Percentiles rank a stretch among this genome's conserved stretches.
Evolutionary conservation across 2,329 filamentous ascomycete genomes (phyloP).

Genomic region (Nakataea oryzae): DNA sequence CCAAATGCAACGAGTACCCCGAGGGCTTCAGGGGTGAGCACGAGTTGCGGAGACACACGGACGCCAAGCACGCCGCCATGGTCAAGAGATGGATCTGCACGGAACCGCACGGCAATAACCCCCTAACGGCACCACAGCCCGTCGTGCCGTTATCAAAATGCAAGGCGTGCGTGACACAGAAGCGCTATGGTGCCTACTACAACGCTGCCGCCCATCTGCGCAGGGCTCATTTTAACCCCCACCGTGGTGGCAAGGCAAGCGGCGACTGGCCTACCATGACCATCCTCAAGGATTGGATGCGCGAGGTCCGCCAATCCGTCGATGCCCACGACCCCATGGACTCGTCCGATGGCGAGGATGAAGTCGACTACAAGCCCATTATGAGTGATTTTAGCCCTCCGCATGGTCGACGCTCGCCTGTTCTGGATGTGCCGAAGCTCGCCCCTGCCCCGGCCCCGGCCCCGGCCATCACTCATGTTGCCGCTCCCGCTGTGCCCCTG

Average conservation of each 20-base stretch:
- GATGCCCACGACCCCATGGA: slow-evolving; percentile 33
- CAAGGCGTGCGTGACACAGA: slow-evolving; percentile 68
- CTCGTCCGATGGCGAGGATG: slow-evolving; percentile 42
- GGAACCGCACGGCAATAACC: slow-evolving; percentile 41
- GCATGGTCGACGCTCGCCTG: slow-evolving; percentile 14
- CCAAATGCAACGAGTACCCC: slow-evolving; percentile 58
- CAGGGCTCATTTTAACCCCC: slow-evolving; percentile 65
- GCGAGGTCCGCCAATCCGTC: slow-evolving; percentile 41
- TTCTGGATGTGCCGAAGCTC: slow-evolving; percentile 15
- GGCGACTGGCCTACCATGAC: slow-evolving; percentile 45
- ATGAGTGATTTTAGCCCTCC: slow-evolving; percentile 14
- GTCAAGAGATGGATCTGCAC: slow-evolving; percentile 50
- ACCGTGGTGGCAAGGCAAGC: slow-evolving; percentile 42
- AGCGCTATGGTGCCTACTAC: slow-evolving; percentile 67
- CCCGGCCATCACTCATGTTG: neutral
- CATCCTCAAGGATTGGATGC: slow-evolving; percentile 53
- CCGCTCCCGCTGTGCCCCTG: neutral
- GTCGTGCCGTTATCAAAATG: slow-evolving; percentile 57
- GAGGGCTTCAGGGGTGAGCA: slow-evolving; percentile 76
- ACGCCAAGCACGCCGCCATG: slow-evolving; percentile 48
- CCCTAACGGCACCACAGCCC: slow-evolving; percentile 46
- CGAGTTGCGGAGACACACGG: slow-evolving; percentile 62
- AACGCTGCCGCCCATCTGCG: slow-evolving; percentile 88
- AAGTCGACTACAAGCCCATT: slow-evolving; percentile 23
- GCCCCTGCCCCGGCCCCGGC: slow-evolving; percentile 15